A percentile compares a stretch with the other conserved stretches of the same genome.
These are phyloP conservation scores for Leishmania lainsoni DNA, from an alignment of 208 protist species.

Conservation along the genomic window DNA sequence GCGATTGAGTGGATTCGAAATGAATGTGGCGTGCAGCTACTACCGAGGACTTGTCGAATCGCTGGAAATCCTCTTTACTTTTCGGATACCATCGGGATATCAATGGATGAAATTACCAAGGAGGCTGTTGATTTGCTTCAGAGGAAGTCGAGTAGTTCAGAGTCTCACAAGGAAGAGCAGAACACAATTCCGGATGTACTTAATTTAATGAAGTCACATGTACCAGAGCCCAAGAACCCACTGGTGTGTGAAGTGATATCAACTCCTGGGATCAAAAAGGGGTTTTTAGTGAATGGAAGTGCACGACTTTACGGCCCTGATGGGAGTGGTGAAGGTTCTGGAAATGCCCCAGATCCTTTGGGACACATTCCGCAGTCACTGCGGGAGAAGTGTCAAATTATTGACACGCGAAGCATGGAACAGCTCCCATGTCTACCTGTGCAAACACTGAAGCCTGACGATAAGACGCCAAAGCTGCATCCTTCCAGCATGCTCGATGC, in stretches of 20 bases:
- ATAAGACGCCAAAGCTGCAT: background rate
- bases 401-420: conserved; percentile 56
- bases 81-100: background rate
- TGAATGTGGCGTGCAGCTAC: conserved; percentile 67
- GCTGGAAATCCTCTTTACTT: conserved; percentile 49
- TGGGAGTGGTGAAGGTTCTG: conserved; percentile 61
- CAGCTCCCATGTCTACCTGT: background rate
- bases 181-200: conserved; percentile 20
- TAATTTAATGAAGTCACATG: conserved; percentile 6
- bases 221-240: conserved; percentile 27
- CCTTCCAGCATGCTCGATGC: background rate
- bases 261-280: conserved; percentile 64
- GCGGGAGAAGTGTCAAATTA: conserved; percentile 72
- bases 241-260: conserved; percentile 64
- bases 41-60: conserved; percentile 43
- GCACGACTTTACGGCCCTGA: conserved; percentile 55
- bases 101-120: conserved; percentile 27
- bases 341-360: conserved; percentile 58
- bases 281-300: conserved; percentile 55
- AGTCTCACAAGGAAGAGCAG: background rate
- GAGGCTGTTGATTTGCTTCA: conserved; percentile 27
- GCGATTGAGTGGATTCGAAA: conserved; percentile 79
- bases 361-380: conserved; percentile 75
- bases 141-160: conserved; percentile 14
- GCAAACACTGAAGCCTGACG: background rate